Evolutionary conservation across 2,329 filamentous ascomycete species (phyloP), one percentile per base, ranked within the genome.

Genomic region (Endocalyx cinctus): DNA sequence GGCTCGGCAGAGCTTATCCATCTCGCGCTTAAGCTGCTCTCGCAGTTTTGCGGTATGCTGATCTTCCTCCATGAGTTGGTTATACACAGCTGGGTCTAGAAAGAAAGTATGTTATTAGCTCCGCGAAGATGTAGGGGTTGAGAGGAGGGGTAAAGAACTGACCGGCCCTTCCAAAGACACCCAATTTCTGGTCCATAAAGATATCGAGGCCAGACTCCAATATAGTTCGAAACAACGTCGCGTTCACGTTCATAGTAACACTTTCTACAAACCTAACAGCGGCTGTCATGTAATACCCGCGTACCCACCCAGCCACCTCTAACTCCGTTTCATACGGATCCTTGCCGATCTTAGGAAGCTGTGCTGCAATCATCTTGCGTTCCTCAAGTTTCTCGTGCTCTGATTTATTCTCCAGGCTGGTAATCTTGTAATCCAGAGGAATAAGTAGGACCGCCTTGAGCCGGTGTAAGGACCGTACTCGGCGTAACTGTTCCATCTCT

Each of bases 201-300:
- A 31, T 20, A 11, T 57, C 51, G 2, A 58, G 30, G 6, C 42
- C 38, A 0, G 33, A 20, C 10, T 47, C 47, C 8, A 45, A 38
- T 19, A 57, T 47, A 5, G 34, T 50, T 15, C 50, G 47, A 12
- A 59, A 47, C 10, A 58, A 37, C 12, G 45, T 39, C 12, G 51
- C 48, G 25, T 56, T 57, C 7, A 58, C 49, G 19, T 47, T 49
- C 44, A 57, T 52, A 0, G 54, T 51, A 0, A 72, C 48, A 0
- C 52, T 51, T 17, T 88, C 82, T 1, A 77, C 67, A 46, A 87
- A 83, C 2, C 82, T 72, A 20, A 69, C 60, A 0, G 77, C 72
- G 0, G 84, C 82, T 5, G 82, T 72, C 29, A 75, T 67, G 50
- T 88, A 88, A 54, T 87, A 88, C 0, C 74, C 81, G 0, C 80